Base-by-base conservation (phyloP, 208 protist species). In the Acanthamoeba divionensis region DNA sequence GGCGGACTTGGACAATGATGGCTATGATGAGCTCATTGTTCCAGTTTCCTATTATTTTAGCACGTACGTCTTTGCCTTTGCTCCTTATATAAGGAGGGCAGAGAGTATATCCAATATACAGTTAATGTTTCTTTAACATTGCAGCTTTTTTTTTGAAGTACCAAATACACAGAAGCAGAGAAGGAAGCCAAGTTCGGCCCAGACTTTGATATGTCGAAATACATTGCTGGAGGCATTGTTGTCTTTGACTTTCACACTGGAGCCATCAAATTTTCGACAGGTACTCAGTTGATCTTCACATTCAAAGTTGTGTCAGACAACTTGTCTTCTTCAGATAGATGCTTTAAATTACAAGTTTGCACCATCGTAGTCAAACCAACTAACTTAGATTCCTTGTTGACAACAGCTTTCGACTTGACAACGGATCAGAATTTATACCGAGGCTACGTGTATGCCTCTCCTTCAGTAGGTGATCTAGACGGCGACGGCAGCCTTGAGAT, bases 21-120 rank as follows among this genome's bases (percentile, higher is more conserved):
- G 96, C 26, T 90, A 94, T 54, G 66, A 96, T 12, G 97, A 98
- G 55, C 90, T 97, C 67, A 94, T 98, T 8, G 44, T 98, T 5
- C 93, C 97, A 54, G 93, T 97, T n/a, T 97, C 96, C 41, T 98
- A 97, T 89, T 98, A 95, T 71, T 98, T 96, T 87, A 96, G 98
- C 85, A n/a, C 48, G 45, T 91, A 92, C 54, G 45, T 66, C 54
- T 82, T 66, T 57, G 13, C 45, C 47, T 18, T 60, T 73, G 24
- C 31, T n/a, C 21, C 21, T 73, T 73, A 21, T 73, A 31, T 31
- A 21, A 73, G n/a, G n/a, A n/a, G n/a, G n/a, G n/a, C n/a, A n/a
- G n/a, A n/a, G n/a, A n/a, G n/a, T n/a, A n/a, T n/a, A n/a, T n/a
- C n/a, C n/a, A n/a, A n/a, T n/a, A n/a, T n/a, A n/a, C n/a, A n/a